Conservation (phyloP, 306 rosid species). For the Dryas drummondii region DNA sequence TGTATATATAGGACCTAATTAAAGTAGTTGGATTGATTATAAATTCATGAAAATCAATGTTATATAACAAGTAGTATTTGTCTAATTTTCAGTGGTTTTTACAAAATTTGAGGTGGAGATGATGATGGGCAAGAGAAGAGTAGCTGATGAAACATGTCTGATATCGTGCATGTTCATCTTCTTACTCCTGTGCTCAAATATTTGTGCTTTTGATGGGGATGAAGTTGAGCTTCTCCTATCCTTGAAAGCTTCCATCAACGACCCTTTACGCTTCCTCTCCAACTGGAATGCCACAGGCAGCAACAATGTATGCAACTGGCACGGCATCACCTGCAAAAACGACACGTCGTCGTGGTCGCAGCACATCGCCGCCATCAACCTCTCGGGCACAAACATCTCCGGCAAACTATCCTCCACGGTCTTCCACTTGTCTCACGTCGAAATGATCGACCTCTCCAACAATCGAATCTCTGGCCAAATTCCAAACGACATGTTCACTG, state of each 20-base stretch:
- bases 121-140: constrained; percentile 51
- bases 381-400: constrained; percentile 66
- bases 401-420: constrained; percentile 48
- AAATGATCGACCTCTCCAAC: constrained; percentile 66
- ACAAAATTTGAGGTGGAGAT: not conserved
- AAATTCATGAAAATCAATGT: not conserved
- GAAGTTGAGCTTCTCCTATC: constrained; percentile 54
- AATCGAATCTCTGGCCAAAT: constrained; percentile 61
- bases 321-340: constrained; percentile 56
- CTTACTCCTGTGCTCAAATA: constrained; percentile 32
- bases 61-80: too few species aligned
- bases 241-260: constrained; percentile 66
- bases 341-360: constrained; percentile 20
- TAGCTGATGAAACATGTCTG: constrained; percentile 26
- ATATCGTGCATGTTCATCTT: constrained; percentile 29
- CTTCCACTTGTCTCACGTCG: constrained; percentile 45
- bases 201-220: constrained; percentile 28
- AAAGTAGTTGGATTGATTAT: not conserved
- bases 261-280: constrained; percentile 64
- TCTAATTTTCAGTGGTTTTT: constrained; percentile 1
- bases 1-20: not conserved
- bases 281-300: constrained; percentile 51
- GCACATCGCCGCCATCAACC: constrained; percentile 40
- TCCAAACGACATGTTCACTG: constrained; percentile 14
- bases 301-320: constrained; percentile 58